These are phyloP conservation scores for Zoysia matrella DNA, from an alignment of 202 grass and related monocot species.

Conservation along the genomic window DNA sequence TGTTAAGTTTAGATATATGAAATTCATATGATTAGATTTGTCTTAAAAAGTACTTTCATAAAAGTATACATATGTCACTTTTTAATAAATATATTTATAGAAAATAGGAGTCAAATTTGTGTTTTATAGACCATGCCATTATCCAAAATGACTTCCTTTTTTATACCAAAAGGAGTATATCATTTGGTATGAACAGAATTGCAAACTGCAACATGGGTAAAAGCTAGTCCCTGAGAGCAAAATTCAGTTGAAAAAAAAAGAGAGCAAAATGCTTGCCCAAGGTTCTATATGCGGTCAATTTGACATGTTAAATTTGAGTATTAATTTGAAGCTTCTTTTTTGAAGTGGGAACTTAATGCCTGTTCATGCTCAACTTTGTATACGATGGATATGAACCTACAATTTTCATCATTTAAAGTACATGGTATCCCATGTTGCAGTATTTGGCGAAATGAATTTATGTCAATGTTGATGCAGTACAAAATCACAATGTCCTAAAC, in stretches of 20 bases:
- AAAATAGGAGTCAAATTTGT: too few species aligned
- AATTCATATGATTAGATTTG: too few species aligned
- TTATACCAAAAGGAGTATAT: not conserved
- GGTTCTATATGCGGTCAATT: constrained; percentile 11
- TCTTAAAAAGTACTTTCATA: too few species aligned
- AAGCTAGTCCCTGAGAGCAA: not conserved
- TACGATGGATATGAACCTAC: not conserved
- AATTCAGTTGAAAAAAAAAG: too few species aligned
- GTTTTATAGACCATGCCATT: too few species aligned
- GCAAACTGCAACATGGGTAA: constrained; percentile 27
- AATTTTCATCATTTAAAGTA: not conserved
- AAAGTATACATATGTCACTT: too few species aligned
- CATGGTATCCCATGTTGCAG: not conserved
- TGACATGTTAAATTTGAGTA: not conserved
- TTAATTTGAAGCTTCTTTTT: constrained; percentile 3
- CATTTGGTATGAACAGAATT: not conserved
- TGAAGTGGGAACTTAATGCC: not conserved
- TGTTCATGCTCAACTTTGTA: too few species aligned
- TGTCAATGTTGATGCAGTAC: constrained; percentile 5
- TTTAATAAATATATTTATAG: too few species aligned
- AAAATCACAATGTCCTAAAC: constrained; percentile 26
- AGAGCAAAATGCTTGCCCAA: not conserved
- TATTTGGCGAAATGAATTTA: not conserved
- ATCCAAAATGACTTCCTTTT: too few species aligned
- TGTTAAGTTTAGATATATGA: too few species aligned